phyloP scores from a whole-genome alignment of 768 basidiomycete species.

The Rhodosporidiobolus odoratus region DNA sequence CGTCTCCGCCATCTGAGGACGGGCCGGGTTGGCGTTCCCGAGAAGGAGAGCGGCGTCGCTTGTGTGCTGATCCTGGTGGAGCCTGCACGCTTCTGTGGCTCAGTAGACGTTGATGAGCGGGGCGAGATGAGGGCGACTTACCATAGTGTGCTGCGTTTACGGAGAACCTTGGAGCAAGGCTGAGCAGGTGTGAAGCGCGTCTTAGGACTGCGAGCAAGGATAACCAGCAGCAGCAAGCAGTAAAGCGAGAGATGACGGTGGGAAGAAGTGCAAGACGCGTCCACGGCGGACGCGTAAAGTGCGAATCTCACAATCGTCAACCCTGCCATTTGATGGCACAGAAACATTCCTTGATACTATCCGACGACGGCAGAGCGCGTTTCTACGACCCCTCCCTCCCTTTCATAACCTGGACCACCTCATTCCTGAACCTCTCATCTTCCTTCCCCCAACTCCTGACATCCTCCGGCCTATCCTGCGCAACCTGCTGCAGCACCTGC shows the following conservation, averaged over 20 bases:
- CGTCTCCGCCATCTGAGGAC: background rate
- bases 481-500: background rate
- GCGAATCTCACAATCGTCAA: too few relatives aligned
- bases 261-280: too few relatives aligned
- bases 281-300: too few relatives aligned
- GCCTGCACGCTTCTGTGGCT: background rate
- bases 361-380: background rate
- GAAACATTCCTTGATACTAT: background rate
- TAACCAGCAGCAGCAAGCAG: background rate
- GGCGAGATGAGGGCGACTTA: background rate
- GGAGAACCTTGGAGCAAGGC: background rate
- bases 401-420: background rate
- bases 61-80: slow-evolving; percentile 30
- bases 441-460: background rate
- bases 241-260: too few relatives aligned
- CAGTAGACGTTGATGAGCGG: background rate
- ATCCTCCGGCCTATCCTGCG: background rate
- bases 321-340: too few relatives aligned
- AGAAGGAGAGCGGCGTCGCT: slow-evolving; percentile 27
- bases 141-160: background rate
- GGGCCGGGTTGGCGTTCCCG: slow-evolving; percentile 1
- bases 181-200: background rate
- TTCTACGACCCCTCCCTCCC: background rate
- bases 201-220: background rate
- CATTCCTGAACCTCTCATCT: slow-evolving; percentile 8